These are phyloP conservation scores for Pholiota adiposa DNA, from an alignment of 1,284 basidiomycete species.

Conservation along the genomic window DNA sequence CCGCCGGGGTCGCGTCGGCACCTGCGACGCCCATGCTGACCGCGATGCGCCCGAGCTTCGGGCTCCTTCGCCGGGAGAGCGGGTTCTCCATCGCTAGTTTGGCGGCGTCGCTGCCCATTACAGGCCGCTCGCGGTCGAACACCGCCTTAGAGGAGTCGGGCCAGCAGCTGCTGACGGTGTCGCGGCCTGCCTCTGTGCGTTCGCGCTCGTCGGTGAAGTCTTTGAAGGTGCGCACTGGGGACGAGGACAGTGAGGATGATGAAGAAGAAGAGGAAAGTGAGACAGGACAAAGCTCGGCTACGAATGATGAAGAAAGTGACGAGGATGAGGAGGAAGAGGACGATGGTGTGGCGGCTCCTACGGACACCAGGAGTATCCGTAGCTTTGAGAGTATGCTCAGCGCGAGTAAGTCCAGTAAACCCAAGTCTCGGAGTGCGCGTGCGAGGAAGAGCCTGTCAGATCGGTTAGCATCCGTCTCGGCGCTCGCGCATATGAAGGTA, in stretches of 20 bases:
- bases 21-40: conserved; percentile 27
- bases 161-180: conserved; percentile 70
- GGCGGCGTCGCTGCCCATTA: conserved; percentile 53
- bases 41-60: conserved; percentile 56
- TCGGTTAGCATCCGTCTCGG: conserved; percentile 72
- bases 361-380: conserved; percentile 69
- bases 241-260: conserved; percentile 21
- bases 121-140: conserved; percentile 36
- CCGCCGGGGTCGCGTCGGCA: conserved; percentile 9
- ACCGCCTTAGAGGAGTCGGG: conserved; percentile 58
- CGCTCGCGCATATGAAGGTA: conserved; percentile 54
- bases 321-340: conserved; percentile 29
- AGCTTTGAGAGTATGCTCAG: conserved; percentile 86
- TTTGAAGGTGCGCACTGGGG: conserved; percentile 25
- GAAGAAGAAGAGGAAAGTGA: conserved; percentile 33
- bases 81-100: conserved; percentile 84
- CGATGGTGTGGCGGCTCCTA: conserved; percentile 39
- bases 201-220: conserved; percentile 28
- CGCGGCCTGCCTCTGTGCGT: conserved; percentile 52
- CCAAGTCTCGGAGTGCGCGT: conserved; percentile 26
- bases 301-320: conserved; percentile 38
- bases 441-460: conserved; percentile 56
- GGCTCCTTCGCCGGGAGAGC: conserved; percentile 69
- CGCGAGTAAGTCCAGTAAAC: conserved; percentile 44
- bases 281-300: no score